Evolutionary conservation across 768 basidiomycete species (phyloP), one percentile per base, ranked within the genome.

Genomic region (Podaxis rugospora): DNA sequence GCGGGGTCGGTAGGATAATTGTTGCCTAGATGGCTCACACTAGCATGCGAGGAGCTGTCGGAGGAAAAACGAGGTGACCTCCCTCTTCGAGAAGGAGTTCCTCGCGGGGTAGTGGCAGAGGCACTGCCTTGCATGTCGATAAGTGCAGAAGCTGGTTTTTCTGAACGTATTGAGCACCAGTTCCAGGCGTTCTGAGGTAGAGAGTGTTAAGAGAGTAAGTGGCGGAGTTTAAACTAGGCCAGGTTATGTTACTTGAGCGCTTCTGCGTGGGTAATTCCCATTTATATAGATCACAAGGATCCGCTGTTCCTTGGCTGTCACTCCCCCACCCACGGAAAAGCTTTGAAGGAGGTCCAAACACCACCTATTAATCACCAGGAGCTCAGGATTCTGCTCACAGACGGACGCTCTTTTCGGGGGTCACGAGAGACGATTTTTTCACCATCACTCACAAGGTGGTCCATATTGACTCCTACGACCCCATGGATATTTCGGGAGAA

Each of bases 31-130:
- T 74, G 70, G 71, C 72, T 77, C 63, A 70, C 78, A 62, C 79
- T 77, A 66, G 79, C 75, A 72, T 76, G 80, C 67, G 80, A 68
- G 70, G 74, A 71, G 71, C 76, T 75, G 72, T 80, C 78, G 49
- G 78, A 71, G 47, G 75, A 75, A 66, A 83, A 77, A 72, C 80
- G 80, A 62, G 85, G 83, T 13, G 87, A 86, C 78, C 80, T 81
- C 62, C 83, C 85, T 62, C 84, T 79, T 67, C 87, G 85, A 64
- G 85, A 82, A 59, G 85, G 81, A 16, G 85, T 81, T 32, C 83
- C 83, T 59, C 87, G 82, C 59, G 83, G 76, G 27, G 79, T 79
- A 56, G 79, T 67, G 47, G 80, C 73, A 67, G 78, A 74, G 61
- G 76, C 69, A 67, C 69, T 79, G 62, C 76, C 73, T 73, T 81